Percentiles rank a stretch among this genome's conserved stretches.
These are phyloP conservation scores for Golubevia sp. DNA, from an alignment of 1,284 basidiomycete species.

Conservation along the genomic window DNA sequence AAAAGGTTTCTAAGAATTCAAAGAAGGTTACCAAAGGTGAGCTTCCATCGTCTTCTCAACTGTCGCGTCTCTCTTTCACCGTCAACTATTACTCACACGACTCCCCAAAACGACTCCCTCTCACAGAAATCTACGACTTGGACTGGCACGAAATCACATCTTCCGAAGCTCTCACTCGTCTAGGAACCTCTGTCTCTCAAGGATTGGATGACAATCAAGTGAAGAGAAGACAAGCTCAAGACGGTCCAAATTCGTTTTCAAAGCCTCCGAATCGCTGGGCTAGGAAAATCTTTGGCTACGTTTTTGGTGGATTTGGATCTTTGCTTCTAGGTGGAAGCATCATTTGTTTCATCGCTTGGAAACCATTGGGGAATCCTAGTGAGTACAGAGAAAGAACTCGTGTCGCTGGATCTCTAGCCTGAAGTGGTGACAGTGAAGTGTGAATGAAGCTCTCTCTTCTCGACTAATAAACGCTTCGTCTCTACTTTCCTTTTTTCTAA, in stretches of 20 bases:
- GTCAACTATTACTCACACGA: too few relatives aligned
- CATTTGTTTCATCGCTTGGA: conserved; percentile 65
- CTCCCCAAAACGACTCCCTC: too few relatives aligned
- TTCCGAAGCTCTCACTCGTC: conserved; percentile 66
- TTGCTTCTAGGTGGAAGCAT: conserved; percentile 67
- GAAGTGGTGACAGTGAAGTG: too few relatives aligned
- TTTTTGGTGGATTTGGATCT: conserved; percentile 68
- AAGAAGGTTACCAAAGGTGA: conserved; percentile 2
- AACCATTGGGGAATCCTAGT: conserved; percentile 19
- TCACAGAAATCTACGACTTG: conserved; percentile 46
- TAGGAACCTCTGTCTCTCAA: conserved; percentile 64
- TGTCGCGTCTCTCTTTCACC: neutral
- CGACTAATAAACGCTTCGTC: too few relatives aligned
- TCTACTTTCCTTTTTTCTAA: neutral
- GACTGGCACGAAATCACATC: conserved; percentile 68
- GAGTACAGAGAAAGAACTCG: neutral
- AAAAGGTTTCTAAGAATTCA: conserved; percentile 6
- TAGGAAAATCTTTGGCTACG: conserved; percentile 63
- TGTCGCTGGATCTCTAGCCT: neutral
- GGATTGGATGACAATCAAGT: conserved; percentile 68
- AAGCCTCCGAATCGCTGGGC: conserved; percentile 62
- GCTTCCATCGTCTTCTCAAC: neutral
- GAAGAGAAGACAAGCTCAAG: conserved; percentile 63
- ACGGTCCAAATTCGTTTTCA: conserved; percentile 64
- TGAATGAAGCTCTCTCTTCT: too few relatives aligned